phyloP scores from a whole-genome alignment of 2,329 filamentous ascomycete species.

The Acrocalymma vagum region DNA sequence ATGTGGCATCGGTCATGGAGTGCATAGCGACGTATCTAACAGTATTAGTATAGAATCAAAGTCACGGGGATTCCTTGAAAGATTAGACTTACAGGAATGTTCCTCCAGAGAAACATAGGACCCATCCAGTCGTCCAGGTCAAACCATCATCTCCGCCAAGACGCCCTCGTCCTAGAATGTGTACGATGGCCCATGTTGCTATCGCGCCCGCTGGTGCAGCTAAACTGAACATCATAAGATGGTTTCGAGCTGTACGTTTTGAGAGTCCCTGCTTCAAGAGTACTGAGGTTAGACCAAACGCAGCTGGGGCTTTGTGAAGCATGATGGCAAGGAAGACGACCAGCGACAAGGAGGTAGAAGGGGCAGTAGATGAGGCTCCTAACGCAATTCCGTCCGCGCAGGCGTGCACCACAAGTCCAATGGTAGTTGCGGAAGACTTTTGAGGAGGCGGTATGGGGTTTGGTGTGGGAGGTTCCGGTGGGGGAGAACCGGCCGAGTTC shows the following conservation, averaged over 20 bases:
- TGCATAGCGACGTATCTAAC: constrained; percentile 96
- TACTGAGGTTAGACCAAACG: constrained; percentile 91
- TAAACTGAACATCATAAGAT: constrained; percentile 89
- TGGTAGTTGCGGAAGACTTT: constrained; percentile 66
- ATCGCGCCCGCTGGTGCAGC: constrained; percentile 89
- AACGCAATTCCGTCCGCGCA: constrained; percentile 95
- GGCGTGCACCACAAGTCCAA: constrained; percentile 94
- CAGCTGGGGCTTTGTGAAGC: constrained; percentile 95
- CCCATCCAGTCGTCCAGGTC: constrained; percentile 89
- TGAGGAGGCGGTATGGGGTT: constrained; percentile 49
- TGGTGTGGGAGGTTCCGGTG: constrained; percentile 30
- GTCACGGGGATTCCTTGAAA: not conserved
- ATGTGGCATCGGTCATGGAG: constrained; percentile 84
- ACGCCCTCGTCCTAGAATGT: constrained; percentile 72
- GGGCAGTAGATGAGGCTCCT: constrained; percentile 75
- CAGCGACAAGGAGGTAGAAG: constrained; percentile 76
- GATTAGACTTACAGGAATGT: constrained; percentile 81
- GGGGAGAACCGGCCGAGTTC: constrained; percentile 24
- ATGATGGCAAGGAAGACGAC: constrained; percentile 97
- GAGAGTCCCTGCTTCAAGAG: constrained; percentile 90
- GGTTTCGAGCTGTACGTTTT: constrained; percentile 83
- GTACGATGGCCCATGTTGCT: constrained; percentile 81
- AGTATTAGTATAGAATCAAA: constrained; percentile 23
- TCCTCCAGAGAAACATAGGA: constrained; percentile 93
- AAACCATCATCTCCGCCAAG: constrained; percentile 67